Evolutionary conservation across 2,329 filamentous ascomycete species (phyloP).

Genomic region (Monosporascus sp.): DNA sequence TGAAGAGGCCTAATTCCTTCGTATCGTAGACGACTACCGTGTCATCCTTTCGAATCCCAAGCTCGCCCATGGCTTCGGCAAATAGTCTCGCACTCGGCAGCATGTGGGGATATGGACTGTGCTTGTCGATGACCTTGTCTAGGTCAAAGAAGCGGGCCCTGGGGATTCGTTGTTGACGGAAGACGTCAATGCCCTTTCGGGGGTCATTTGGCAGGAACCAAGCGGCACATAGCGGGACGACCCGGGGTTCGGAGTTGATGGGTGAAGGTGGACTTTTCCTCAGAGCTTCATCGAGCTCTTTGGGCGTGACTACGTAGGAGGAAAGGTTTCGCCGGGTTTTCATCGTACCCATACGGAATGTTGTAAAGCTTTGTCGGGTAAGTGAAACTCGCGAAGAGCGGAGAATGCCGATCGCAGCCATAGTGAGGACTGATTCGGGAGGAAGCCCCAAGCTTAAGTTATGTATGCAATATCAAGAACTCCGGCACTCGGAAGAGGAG

Average conservation of each 20-base stretch:
- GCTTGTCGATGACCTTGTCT: constrained; percentile 82
- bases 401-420: constrained; percentile 39
- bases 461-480: constrained; percentile 9
- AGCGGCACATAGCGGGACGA: constrained; percentile 83
- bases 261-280: constrained; percentile 74
- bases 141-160: constrained; percentile 93
- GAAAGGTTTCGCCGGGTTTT: constrained; percentile 54
- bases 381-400: constrained; percentile 36
- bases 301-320: constrained; percentile 81
- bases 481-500: constrained; percentile 11
- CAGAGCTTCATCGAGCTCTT: constrained; percentile 74
- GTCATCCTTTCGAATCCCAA: constrained; percentile 84
- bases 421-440: constrained; percentile 19
- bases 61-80: constrained; percentile 77
- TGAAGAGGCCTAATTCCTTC: constrained; percentile 88
- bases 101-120: constrained; percentile 94
- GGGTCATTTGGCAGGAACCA: constrained; percentile 97
- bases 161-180: constrained; percentile 77
- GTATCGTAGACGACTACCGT: constrained; percentile 91
- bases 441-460: constrained; percentile 5
- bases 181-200: constrained; percentile 74
- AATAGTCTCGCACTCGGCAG: constrained; percentile 77
- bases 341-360: constrained; percentile 28
- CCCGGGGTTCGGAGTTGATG: constrained; percentile 74
- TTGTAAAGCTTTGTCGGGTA: constrained; percentile 29